These are phyloP conservation scores for Tolypocladium tundrense DNA, from an alignment of 2,329 filamentous ascomycete species.

Conservation along the genomic window DNA sequence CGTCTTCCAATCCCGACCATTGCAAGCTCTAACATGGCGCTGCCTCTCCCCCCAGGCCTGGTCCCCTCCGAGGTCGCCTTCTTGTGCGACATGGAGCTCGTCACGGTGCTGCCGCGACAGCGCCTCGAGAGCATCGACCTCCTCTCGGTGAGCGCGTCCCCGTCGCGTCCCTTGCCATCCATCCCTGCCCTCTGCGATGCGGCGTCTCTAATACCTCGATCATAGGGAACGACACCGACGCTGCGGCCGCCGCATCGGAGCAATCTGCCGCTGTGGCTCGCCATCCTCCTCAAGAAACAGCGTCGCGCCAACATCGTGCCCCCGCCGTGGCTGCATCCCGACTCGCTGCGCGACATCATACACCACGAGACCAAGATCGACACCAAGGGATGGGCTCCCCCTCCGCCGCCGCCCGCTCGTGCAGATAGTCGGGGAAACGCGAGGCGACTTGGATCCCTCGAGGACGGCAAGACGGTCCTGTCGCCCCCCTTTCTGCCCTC, in stretches of 20 bases:
- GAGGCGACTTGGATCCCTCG: slow-evolving; percentile 16
- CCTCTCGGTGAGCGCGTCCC: slow-evolving; percentile 58
- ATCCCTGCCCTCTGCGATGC: neutral
- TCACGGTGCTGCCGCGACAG: slow-evolving; percentile 87
- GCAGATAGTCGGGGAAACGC: slow-evolving; percentile 36
- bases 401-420: slow-evolving; percentile 54
- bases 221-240: slow-evolving; percentile 64
- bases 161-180: slow-evolving; percentile 4
- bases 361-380: slow-evolving; percentile 68
- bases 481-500: slow-evolving; percentile 71
- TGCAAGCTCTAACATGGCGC: slow-evolving; percentile 24
- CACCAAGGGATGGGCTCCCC: slow-evolving; percentile 64
- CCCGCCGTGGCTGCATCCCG: slow-evolving; percentile 75
- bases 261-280: slow-evolving; percentile 84
- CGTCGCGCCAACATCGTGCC: slow-evolving; percentile 86
- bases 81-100: slow-evolving; percentile 92
- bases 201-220: neutral
- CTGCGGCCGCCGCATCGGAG: slow-evolving; percentile 74
- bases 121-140: slow-evolving; percentile 77
- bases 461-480: slow-evolving; percentile 24
- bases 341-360: slow-evolving; percentile 67
- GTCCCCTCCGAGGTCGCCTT: slow-evolving; percentile 86
- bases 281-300: slow-evolving; percentile 88
- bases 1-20: neutral
- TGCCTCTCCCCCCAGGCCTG: slow-evolving; percentile 45